phyloP scores from a whole-genome alignment of 2,329 filamentous ascomycete species.

The Scopulariopsis brevicaulis region DNA sequence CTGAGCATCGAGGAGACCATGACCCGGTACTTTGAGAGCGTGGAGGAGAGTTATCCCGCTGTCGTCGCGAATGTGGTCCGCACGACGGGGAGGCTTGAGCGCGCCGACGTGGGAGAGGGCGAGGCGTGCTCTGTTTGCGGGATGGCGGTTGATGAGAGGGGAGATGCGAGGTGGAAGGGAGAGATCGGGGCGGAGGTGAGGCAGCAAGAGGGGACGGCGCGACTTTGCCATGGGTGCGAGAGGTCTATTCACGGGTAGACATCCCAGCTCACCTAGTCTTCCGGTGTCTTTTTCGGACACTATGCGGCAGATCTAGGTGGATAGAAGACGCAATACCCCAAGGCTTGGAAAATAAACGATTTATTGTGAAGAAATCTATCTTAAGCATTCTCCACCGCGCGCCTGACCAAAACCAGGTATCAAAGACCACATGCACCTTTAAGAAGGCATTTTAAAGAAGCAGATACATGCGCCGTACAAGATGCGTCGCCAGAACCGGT shows the following conservation, averaged over 20 bases:
- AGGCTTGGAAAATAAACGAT: neutral
- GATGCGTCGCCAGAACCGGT: neutral
- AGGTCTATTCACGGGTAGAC: conserved; percentile 45
- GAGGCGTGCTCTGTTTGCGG: conserved; percentile 55
- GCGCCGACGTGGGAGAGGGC: conserved; percentile 15
- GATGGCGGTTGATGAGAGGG: conserved; percentile 50
- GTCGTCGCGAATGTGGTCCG: conserved; percentile 93
- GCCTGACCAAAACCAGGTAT: neutral
- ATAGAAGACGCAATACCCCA: neutral
- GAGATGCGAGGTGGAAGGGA: conserved; percentile 52
- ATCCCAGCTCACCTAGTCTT: neutral
- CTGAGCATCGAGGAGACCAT: conserved; percentile 88
- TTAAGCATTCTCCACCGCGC: conserved; percentile 7
- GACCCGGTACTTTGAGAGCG: conserved; percentile 64
- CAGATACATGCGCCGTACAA: neutral
- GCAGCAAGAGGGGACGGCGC: conserved; percentile 15
- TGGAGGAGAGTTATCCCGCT: conserved; percentile 77
- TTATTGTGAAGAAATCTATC: conserved; percentile 8
- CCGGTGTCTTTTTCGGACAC: neutral
- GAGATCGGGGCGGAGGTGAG: conserved; percentile 39
- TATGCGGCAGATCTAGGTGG: neutral
- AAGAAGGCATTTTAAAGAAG: neutral
- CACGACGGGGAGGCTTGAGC: conserved; percentile 71
- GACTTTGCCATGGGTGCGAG: conserved; percentile 64
- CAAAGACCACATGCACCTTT: neutral